Conservation (phyloP, 148 eudicot species). For the Vaccinium vitisidaea region DNA sequence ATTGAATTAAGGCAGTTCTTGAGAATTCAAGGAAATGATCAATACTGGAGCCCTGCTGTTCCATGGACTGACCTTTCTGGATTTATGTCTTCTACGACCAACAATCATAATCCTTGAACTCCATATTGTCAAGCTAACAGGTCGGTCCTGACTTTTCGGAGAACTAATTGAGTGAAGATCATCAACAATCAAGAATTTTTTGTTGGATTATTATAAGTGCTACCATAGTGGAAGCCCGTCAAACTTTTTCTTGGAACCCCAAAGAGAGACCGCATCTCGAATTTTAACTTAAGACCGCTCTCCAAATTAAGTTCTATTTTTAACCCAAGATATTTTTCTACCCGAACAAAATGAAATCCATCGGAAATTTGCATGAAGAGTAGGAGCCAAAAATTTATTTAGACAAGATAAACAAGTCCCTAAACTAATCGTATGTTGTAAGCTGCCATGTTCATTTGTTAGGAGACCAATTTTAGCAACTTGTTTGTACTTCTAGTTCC, state of each 20-base stretch:
- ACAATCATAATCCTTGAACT: constrained; percentile 18
- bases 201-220: too few species aligned
- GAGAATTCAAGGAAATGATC: constrained; percentile 39
- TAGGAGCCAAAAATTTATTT: neutral
- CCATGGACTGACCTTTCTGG: constrained; percentile 57
- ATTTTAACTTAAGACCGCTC: too few species aligned
- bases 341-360: neutral
- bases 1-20: constrained; percentile 36
- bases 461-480: too few species aligned
- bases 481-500: too few species aligned
- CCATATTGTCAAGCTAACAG: neutral
- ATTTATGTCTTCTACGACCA: constrained; percentile 50
- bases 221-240: too few species aligned
- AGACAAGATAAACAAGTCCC: too few species aligned
- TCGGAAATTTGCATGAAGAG: neutral
- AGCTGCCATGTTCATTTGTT: too few species aligned
- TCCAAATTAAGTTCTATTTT: neutral
- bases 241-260: too few species aligned
- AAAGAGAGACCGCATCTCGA: too few species aligned
- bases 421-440: too few species aligned
- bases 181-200: too few species aligned
- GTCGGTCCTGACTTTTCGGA: neutral
- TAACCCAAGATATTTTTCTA: neutral
- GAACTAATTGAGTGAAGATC: too few species aligned
- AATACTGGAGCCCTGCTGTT: constrained; percentile 31